Evolutionary conservation across 2,329 filamentous ascomycete species (phyloP), one percentile per base, ranked within the genome.

Genomic region (Talaromyces sp.): DNA sequence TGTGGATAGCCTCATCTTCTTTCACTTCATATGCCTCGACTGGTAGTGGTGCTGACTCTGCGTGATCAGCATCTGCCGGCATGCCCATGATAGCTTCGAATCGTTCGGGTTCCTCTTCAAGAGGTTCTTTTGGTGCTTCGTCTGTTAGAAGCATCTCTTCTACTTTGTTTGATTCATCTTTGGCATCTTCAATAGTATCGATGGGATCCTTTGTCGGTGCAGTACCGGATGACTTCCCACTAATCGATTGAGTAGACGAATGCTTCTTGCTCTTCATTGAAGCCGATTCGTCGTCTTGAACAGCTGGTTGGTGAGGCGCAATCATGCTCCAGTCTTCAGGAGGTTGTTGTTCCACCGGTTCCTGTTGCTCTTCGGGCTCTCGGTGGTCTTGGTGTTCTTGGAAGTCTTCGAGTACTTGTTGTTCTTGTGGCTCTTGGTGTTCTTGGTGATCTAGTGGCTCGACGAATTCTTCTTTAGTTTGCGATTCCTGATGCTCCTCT

Each of bases 271-370:
- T 48, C 35, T 37, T 48, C 18, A 60, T 60, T 39, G 48, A 60
- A 18, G 42, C 48, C 6, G 58, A 18, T 7, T 60, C 59, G 16
- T 55, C 50, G 52, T 64, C 59, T 54, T 64, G 59, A 14, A 61
- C 40, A 28, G 40, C 14, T 35, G 62, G 50, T 58, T 59, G 54
- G 54, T 60, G 63, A n/a, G 60, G 55, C 25, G 60, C 42, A 42
- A 60, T 39, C 61, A 61, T 56, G 16, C 46, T 44, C 39, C 46
- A 58, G 12, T 64, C 60, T 35, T 63, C 54, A 5, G 40, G 42
- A 11, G 25, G 23, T 42, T 50, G 42, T 33, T 33, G 28, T 21
- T 31, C 21, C 42, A 37, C 16, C 21, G n/a, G 48, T 23, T 52
- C 9, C 21, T 14, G 46, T 12, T 31, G 60, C 35, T 44, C 16